Percentiles rank a stretch among this genome's conserved stretches.
These are phyloP conservation scores for Terana coerulea DNA, from an alignment of 768 basidiomycete species.

Conservation along the genomic window DNA sequence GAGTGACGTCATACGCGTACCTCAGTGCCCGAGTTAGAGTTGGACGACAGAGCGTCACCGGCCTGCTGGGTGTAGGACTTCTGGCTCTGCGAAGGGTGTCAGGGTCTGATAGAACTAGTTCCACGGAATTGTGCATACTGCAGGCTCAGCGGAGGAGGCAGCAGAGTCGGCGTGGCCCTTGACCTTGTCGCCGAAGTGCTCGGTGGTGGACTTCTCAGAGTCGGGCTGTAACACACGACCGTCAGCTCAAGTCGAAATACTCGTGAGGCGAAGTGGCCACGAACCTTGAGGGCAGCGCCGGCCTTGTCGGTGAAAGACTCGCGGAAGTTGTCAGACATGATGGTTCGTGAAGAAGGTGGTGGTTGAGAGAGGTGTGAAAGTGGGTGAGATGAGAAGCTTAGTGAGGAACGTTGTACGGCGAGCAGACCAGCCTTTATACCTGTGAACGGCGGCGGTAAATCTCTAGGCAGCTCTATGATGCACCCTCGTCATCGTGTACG, in stretches of 20 bases:
- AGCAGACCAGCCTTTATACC: not conserved
- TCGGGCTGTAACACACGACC: slow-evolving; percentile 24
- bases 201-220: slow-evolving; percentile 34
- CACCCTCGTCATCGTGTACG: no score
- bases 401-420: not conserved
- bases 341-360: slow-evolving; percentile 5
- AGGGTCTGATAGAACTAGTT: not conserved
- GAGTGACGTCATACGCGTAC: slow-evolving; percentile 14
- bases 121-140: slow-evolving; percentile 5
- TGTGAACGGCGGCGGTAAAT: no score
- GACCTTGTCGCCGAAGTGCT: slow-evolving; percentile 35
- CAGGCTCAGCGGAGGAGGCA: slow-evolving; percentile 25
- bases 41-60: slow-evolving; percentile 31
- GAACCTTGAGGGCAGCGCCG: slow-evolving; percentile 29
- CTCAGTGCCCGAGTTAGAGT: slow-evolving; percentile 25
- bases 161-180: slow-evolving; percentile 30
- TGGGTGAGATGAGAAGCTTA: not conserved
- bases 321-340: slow-evolving; percentile 33
- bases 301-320: slow-evolving; percentile 35
- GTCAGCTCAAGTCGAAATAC: not conserved
- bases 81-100: slow-evolving; percentile 22
- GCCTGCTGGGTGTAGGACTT: slow-evolving; percentile 33
- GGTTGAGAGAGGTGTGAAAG: not conserved
- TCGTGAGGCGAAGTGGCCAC: not conserved
- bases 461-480: no score